A percentile compares a stretch with the other conserved stretches of the same genome.
Evolutionary conservation across 2,329 filamentous ascomycete species (phyloP).

Genomic region (Zasmidium angulare): DNA sequence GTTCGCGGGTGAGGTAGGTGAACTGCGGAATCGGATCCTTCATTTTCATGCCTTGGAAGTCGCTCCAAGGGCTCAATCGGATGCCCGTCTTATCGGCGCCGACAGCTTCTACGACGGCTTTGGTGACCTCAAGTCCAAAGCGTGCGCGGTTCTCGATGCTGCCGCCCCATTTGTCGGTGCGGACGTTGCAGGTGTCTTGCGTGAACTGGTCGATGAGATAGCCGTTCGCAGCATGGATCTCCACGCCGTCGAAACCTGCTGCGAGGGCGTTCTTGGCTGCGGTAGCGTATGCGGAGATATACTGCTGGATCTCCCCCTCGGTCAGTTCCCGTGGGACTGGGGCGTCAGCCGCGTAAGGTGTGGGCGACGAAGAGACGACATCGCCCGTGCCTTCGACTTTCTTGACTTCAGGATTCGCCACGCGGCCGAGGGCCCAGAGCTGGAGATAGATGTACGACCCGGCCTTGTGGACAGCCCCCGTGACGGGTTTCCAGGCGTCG

Average conservation of each 20-base stretch:
- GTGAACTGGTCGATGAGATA: constrained; percentile 56
- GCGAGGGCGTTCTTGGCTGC: constrained; percentile 55
- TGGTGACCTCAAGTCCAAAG: constrained; percentile 59
- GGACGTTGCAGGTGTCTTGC: constrained; percentile 50
- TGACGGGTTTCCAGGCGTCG: constrained; percentile 51
- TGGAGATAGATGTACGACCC: constrained; percentile 50
- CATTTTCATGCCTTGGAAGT: constrained; percentile 64
- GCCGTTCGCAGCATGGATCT: constrained; percentile 53
- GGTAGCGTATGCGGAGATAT: constrained; percentile 44
- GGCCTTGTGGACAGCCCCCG: constrained; percentile 51
- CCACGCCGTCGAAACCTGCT: constrained; percentile 56
- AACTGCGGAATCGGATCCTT: constrained; percentile 62
- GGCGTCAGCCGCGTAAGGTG: constrained; percentile 25
- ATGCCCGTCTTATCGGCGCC: constrained; percentile 50
- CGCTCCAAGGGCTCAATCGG: constrained; percentile 60
- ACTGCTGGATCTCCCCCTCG: constrained; percentile 45
- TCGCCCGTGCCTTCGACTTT: constrained; percentile 21
- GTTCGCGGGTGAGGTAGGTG: constrained; percentile 47
- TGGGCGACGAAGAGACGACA: constrained; percentile 33
- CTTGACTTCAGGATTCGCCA: constrained; percentile 37
- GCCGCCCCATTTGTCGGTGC: constrained; percentile 54
- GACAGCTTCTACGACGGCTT: constrained; percentile 43
- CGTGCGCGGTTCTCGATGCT: constrained; percentile 53
- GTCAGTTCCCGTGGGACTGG: constrained; percentile 34
- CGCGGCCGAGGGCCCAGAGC: constrained; percentile 50